Base-by-base conservation (phyloP, 345 rosid species). In the Erodium maritimum region DNA sequence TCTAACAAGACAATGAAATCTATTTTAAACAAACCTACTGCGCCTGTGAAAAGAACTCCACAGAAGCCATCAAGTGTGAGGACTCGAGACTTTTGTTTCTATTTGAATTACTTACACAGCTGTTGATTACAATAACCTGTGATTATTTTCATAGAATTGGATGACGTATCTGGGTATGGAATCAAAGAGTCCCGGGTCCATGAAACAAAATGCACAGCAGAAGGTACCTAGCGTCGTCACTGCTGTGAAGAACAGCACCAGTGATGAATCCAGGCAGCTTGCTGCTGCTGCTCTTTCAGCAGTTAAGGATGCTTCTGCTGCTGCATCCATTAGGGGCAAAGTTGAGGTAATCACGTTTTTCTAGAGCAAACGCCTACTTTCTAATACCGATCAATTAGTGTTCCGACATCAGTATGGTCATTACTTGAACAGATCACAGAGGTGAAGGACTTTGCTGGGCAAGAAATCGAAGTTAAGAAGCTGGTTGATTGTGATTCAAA, bases 211-310 rank as follows among this genome's bases (percentile, higher is more conserved):
- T 50, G 56, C 20, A 46, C 62, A 21, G 11, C 71, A 56, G 55
- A 66, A 59, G 33, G 56, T 14, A 58, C 21, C 64, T 24, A 34
- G 17, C 64, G 54, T 23, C 23, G 34, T 61, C 46, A n/a, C n/a
- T n/a, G n/a, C n/a, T n/a, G n/a, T n/a, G n/a, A 75, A 69, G 65
- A 73, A 56, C 69, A 67, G 59, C 29, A 61, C 66, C 16, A 66
- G 71, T 64, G 93, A 82, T 60, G 87, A 86, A 64, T 78, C 90
- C 61, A 86, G 72, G 78, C 81, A 59, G 65, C 55, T 84, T 62
- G 95, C 95, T 18, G 85, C 91, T n/a, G 90, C 96, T 56, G 98
- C 96, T 58, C 78, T 91, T 23, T 79, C 88, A 63, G 98, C 98
- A 1, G 90, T 86, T 29, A 82, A 69, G 79, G 85, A 81, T 61